Base-by-base conservation (phyloP, 352 stramenopile species). In the Pythium plurisporium region DNA sequence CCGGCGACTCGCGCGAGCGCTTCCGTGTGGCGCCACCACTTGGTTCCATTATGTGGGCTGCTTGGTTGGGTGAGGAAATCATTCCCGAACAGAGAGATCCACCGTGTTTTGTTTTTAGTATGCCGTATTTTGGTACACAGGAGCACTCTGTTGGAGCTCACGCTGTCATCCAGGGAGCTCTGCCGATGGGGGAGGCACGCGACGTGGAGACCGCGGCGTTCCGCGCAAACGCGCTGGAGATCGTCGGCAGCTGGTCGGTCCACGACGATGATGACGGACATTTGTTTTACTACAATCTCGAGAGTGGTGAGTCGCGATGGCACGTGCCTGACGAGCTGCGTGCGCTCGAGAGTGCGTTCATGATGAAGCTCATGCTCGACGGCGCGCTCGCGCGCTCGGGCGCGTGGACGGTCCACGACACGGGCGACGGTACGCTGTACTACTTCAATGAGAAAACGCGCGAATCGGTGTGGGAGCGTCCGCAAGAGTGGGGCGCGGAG, bases 291-390 rank as follows among this genome's bases (percentile, higher is more conserved):
- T 89, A 86, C 64, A 72, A 89, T 48, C 50, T 57, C 14, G 68
- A 68, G 20, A 66, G 72, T 17, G 40, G 71, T 14, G 53, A 68
- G 52, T 89, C 81, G 22, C 71, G 76, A 63, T 94, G 83, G 83
- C 55, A 72, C 17, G 55, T 72, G 25, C 83, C 83, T 0, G 57
- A 72, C 14, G 71, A 63, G 34, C 74, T 92, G 38, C 58, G 64
- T 10, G 59, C 67, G 14, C 65, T 84, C 23, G 79, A 90, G 44
- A 80, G 72, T 30, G 74, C 83, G 49, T 82, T 89, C 55, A 89
- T 92, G 81, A 94, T 91, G 83, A 75, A 81, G 68, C 72, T 90
- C 22, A 94, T 94, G 81, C 65, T 94, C 50, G 66, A 87, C 55
- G 67, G 84, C 26, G 79, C 81, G 0, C 62, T 91, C 15, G 83